phyloP scores from a whole-genome alignment of 495 filamentous ascomycete species.

The Penicillium waksmanii region DNA sequence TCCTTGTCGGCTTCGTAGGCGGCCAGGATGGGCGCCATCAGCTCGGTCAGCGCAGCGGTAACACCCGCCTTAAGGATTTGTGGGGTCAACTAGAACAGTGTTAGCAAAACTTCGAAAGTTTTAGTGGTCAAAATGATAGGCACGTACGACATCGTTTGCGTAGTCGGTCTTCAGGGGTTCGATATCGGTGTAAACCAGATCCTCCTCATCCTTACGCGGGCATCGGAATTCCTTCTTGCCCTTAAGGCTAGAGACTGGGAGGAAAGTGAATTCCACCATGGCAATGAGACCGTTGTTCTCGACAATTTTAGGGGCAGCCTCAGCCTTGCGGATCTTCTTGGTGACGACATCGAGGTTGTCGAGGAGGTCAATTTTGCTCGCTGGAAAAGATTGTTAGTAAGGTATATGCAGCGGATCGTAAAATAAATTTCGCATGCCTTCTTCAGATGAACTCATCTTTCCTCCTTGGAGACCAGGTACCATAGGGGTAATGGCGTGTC shows the following conservation, averaged over 20 bases:
- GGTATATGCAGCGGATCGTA: too few species aligned
- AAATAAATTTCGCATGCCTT: slow-evolving; percentile 19
- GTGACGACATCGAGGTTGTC: slow-evolving; percentile 70
- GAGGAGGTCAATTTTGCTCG: slow-evolving; percentile 81
- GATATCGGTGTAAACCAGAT: slow-evolving; percentile 75
- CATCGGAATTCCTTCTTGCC: slow-evolving; percentile 45
- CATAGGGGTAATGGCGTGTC: slow-evolving; percentile 74
- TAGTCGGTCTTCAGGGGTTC: slow-evolving; percentile 78
- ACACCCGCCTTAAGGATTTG: slow-evolving; percentile 83
- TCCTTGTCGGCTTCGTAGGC: slow-evolving; percentile 70
- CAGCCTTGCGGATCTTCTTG: slow-evolving; percentile 58
- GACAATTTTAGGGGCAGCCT: slow-evolving; percentile 70
- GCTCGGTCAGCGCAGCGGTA: slow-evolving; percentile 64
- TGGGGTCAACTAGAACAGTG: slow-evolving; percentile 67
- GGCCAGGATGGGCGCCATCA: slow-evolving; percentile 75
- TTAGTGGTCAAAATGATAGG: slow-evolving; percentile 2
- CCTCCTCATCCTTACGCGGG: slow-evolving; percentile 55
- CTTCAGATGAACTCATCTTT: slow-evolving; percentile 71
- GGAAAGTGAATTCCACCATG: slow-evolving; percentile 81
- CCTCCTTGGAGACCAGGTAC: slow-evolving; percentile 81
- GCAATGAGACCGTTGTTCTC: slow-evolving; percentile 85
- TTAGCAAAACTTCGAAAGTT: slow-evolving; percentile 36
- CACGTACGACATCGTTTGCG: slow-evolving; percentile 71
- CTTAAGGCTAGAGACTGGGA: slow-evolving; percentile 62
- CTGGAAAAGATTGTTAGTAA: slow-evolving; percentile 26